Evolutionary conservation across 179 eudicot species (phyloP), one percentile per base, ranked within the genome.

Genomic region (Heliamphora pulchella): DNA sequence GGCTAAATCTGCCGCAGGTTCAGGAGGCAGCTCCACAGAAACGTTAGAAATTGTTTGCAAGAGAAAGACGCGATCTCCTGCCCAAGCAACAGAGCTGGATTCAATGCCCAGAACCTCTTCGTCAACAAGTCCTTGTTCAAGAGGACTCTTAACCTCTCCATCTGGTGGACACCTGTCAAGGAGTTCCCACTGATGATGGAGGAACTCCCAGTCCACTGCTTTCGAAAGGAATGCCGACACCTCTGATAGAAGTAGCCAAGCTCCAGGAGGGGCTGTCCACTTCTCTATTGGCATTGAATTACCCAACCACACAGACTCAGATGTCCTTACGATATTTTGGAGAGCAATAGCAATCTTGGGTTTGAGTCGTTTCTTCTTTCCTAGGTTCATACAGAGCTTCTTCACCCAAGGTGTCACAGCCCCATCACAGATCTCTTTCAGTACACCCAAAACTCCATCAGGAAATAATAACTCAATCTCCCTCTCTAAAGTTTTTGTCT

Each of bases 231-330:
- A 92, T 66, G 85, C 75, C n/a, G 99, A 96, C 61, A 94, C 96
- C 82, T 91, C 93, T 46, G 97, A 92, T 70, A 96, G 84, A 81
- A 96, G 92, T 81, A 96, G 82, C 99, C 99, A 96, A 73, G 96
- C 91, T 71, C 99, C 99, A 50, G 93, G 90, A 78, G 99, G 97
- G 67, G 99, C 98, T 64, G 93, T 90, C 99, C 99, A 96, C 74
- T 92, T 96, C 82, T 91, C 94, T 81, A 96, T 92, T 14, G 94
- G 90, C 94, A 82, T 87, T 71, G 91, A 83, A 80, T 81, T 83
- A 57, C 82, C 85, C 80, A 91, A 83, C 98, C 99, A 94, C 44
- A 88, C 78, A 20, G 90, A 84, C 81, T 94, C 97, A 17, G 99
- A 94, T 76, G 87, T 83, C 61, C 63, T 87, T 75, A 96, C 91